Evolutionary conservation across 1,284 basidiomycete species (phyloP).

Genomic region (Leccinum pachyderme): DNA sequence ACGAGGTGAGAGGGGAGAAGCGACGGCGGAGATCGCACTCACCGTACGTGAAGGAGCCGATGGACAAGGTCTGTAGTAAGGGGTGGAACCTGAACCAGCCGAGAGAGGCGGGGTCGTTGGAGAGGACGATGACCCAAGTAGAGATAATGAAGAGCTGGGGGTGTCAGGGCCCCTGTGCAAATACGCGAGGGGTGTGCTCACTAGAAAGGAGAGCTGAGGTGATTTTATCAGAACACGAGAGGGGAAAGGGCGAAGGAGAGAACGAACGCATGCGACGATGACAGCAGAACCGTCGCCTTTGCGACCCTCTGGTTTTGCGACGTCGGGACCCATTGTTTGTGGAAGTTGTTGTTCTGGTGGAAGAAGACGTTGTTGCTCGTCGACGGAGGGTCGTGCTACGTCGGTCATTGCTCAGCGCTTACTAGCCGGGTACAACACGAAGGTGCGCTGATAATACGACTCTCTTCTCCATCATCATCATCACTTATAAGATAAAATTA

Average conservation of each 20-base stretch:
- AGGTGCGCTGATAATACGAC: too few relatives aligned
- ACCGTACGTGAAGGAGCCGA: constrained; percentile 62
- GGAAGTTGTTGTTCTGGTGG: not conserved
- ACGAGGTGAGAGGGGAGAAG: not conserved
- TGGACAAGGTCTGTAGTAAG: constrained; percentile 53
- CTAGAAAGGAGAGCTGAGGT: constrained; percentile 18
- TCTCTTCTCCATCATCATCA: not conserved
- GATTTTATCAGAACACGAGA: not conserved
- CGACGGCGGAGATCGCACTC: constrained; percentile 11
- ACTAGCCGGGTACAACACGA: too few relatives aligned
- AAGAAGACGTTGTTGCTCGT: constrained; percentile 25
- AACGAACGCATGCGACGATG: constrained; percentile 21
- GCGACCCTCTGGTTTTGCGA: constrained; percentile 23
- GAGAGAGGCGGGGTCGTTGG: constrained; percentile 45
- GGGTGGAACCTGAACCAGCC: constrained; percentile 70
- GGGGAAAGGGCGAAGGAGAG: not conserved
- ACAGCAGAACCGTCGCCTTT: constrained; percentile 21
- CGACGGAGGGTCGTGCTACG: not conserved
- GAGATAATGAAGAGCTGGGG: constrained; percentile 44
- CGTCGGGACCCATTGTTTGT: constrained; percentile 22
- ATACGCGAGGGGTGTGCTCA: constrained; percentile 10
- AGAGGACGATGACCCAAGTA: constrained; percentile 56
- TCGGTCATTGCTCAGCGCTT: constrained; percentile 11
- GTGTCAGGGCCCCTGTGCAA: constrained; percentile 6
- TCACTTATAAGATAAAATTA: constrained; percentile 4